Conservation (phyloP, 805 yeast species). For the Monosporozyma aquatica region DNA sequence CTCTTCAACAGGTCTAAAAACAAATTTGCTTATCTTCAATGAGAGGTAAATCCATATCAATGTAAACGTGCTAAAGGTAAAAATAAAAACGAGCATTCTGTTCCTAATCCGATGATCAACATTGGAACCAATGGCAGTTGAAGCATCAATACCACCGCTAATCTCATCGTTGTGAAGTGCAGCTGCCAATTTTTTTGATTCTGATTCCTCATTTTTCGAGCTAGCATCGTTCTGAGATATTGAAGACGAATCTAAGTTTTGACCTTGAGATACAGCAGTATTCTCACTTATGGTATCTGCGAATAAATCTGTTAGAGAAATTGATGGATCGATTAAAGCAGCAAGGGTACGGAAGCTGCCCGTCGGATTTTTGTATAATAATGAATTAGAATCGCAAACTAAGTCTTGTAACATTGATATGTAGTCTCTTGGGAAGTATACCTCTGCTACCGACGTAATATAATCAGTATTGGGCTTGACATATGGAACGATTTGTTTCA, state of each 20-base stretch:
- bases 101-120: neutral
- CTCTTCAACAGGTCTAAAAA: neutral
- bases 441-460: slow-evolving; percentile 80
- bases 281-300: neutral
- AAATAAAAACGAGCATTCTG: slow-evolving; percentile 2
- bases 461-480: slow-evolving; percentile 37
- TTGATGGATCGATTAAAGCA: slow-evolving; percentile 50
- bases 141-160: slow-evolving; percentile 5
- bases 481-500: slow-evolving; percentile 8
- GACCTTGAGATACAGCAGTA: neutral
- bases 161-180: neutral
- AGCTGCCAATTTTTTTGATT: neutral
- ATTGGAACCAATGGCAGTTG: neutral
- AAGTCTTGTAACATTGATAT: slow-evolving; percentile 42
- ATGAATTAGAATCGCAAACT: slow-evolving; percentile 45
- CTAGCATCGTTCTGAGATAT: neutral
- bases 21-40: neutral
- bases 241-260: neutral
- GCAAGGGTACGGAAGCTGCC: slow-evolving; percentile 50
- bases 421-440: slow-evolving; percentile 59
- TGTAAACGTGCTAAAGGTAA: neutral
- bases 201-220: neutral
- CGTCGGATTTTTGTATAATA: slow-evolving; percentile 51
- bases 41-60: slow-evolving; percentile 6
- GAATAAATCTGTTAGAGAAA: slow-evolving; percentile 23